phyloP scores from a whole-genome alignment of 352 stramenopile species.

The Pythium scleroteichum region DNA sequence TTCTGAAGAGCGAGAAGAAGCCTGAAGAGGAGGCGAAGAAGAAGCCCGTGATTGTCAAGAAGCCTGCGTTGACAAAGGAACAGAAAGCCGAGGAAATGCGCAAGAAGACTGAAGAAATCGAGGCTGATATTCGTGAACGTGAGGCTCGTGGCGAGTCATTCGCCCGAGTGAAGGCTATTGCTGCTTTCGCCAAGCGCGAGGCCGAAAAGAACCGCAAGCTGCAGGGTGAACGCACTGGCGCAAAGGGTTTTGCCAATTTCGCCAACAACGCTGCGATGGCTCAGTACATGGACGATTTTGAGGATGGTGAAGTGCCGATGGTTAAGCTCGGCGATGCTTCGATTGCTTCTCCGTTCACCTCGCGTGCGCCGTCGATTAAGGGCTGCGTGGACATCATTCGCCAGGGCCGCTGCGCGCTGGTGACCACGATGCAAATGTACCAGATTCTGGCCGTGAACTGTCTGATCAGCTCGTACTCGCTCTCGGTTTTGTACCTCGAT shows the following conservation, averaged over 20 bases:
- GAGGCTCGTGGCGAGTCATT: slow-evolving; percentile 86
- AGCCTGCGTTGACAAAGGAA: slow-evolving; percentile 71
- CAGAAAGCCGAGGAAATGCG: slow-evolving; percentile 85
- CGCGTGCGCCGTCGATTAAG: slow-evolving; percentile 90
- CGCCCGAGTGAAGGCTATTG: slow-evolving; percentile 83
- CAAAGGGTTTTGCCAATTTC: slow-evolving; percentile 86
- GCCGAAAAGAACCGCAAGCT: slow-evolving; percentile 68
- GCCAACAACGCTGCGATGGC: slow-evolving; percentile 85
- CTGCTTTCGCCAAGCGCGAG: slow-evolving; percentile 83
- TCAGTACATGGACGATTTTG: slow-evolving; percentile 92
- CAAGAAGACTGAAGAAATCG: slow-evolving; percentile 78
- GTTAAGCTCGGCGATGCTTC: slow-evolving; percentile 99
- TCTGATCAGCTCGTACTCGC: slow-evolving; percentile 97
- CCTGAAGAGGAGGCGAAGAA: slow-evolving; percentile 49
- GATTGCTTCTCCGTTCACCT: slow-evolving; percentile 99
- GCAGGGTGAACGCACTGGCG: slow-evolving; percentile 67
- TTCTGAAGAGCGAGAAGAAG: slow-evolving; percentile 66
- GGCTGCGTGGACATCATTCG: slow-evolving; percentile 96
- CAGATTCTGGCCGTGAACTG: slow-evolving; percentile 99
- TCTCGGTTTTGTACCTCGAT: slow-evolving; percentile 98
- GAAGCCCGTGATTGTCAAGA: slow-evolving; percentile 50
- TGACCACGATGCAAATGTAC: slow-evolving; percentile 99
- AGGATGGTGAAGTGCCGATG: slow-evolving; percentile 93
- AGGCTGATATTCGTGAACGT: slow-evolving; percentile 74
- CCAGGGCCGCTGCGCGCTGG: slow-evolving; percentile 98